Conservation (phyloP, 306 rosid genomes). For the Gillenia trifoliata region DNA sequence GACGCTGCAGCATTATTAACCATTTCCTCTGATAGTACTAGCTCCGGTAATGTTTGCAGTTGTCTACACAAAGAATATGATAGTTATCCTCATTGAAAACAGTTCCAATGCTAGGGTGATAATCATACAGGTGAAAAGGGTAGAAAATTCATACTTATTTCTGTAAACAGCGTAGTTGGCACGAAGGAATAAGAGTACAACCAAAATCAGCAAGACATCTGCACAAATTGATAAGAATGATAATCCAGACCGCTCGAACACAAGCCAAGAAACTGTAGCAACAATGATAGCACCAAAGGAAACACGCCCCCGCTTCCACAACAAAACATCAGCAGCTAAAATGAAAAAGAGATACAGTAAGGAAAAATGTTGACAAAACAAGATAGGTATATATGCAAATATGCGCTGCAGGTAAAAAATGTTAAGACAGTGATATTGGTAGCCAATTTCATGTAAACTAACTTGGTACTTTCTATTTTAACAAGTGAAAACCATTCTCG, state of each 20-base stretch:
- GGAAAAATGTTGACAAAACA: neutral
- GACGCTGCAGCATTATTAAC: slow-evolving; percentile 87
- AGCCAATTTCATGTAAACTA: neutral
- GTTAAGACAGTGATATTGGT: neutral
- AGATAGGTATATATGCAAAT: neutral
- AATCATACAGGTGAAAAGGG: slow-evolving; percentile 1
- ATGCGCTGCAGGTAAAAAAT: neutral
- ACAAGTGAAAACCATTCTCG: neutral
- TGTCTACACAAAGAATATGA: slow-evolving; percentile 49
- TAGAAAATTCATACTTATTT: slow-evolving; percentile 49
- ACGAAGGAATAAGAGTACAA: slow-evolving; percentile 54
- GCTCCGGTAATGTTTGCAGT: slow-evolving; percentile 59
- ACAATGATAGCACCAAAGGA: slow-evolving; percentile 63
- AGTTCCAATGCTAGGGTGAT: slow-evolving; percentile 9
- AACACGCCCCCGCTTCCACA: slow-evolving; percentile 67
- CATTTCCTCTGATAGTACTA: slow-evolving; percentile 93
- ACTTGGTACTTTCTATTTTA: neutral
- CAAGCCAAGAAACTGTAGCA: slow-evolving; percentile 73
- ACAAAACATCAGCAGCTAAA: slow-evolving; percentile 72
- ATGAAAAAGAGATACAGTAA: slow-evolving; percentile 15
- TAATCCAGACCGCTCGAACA: slow-evolving; percentile 59
- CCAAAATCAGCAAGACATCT: slow-evolving; percentile 82
- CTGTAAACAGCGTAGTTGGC: slow-evolving; percentile 69
- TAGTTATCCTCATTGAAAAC: slow-evolving; percentile 6
- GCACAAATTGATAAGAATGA: slow-evolving; percentile 78